Percentiles rank a stretch among this genome's conserved stretches.
phyloP scores from a whole-genome alignment of 1,284 basidiomycete genomes.

The Trichosporon asahii region DNA sequence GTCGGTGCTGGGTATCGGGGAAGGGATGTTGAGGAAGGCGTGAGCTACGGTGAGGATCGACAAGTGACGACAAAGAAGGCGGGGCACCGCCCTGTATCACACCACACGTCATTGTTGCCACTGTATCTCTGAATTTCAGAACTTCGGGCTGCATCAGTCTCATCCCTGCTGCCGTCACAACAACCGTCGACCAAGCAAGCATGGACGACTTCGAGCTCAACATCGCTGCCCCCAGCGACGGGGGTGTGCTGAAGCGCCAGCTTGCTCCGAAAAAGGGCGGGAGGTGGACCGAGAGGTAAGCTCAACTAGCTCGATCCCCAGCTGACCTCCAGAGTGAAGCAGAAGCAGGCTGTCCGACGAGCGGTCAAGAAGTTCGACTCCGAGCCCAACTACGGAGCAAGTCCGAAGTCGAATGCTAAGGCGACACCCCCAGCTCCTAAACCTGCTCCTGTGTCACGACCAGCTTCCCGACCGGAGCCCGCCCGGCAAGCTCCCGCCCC shows the following conservation, averaged over 20 bases:
- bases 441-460: neutral
- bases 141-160: neutral
- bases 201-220: slow-evolving; percentile 53
- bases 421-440: neutral
- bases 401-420: slow-evolving; percentile 4
- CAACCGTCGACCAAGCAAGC: slow-evolving; percentile 4
- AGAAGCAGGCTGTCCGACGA: slow-evolving; percentile 39
- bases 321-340: slow-evolving; percentile 38
- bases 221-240: slow-evolving; percentile 38
- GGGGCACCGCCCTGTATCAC: slow-evolving; percentile 15
- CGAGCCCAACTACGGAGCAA: neutral
- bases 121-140: neutral
- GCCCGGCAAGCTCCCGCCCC: neutral
- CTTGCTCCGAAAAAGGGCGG: slow-evolving; percentile 61
- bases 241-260: slow-evolving; percentile 21
- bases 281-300: slow-evolving; percentile 78
- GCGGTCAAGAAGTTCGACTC: slow-evolving; percentile 23
- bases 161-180: neutral
- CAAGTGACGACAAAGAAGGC: neutral
- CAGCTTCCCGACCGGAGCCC: neutral
- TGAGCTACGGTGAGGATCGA: neutral
- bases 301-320: neutral
- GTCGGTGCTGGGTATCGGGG: neutral
- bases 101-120: slow-evolving; percentile 1
- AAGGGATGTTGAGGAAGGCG: neutral